These are phyloP conservation scores for Leishmania tropica DNA, from an alignment of 208 protist species.

Conservation along the genomic window DNA sequence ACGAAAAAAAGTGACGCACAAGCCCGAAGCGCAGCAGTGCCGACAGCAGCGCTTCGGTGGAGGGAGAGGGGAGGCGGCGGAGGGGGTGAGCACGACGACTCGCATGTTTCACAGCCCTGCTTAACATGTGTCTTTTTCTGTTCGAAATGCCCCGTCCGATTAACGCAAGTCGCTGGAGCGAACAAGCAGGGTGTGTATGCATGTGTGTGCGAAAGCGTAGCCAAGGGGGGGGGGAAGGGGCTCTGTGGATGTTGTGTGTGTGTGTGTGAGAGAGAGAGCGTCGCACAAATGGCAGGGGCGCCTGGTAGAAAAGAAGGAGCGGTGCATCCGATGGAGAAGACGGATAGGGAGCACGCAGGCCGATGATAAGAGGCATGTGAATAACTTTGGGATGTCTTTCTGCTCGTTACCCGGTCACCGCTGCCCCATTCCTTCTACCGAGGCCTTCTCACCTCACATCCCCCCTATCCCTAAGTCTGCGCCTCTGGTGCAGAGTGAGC, in stretches of 20 bases:
- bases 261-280: no score
- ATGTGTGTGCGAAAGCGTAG: not conserved
- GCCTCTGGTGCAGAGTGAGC: not conserved
- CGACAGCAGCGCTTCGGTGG: not conserved
- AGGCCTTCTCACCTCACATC: no score
- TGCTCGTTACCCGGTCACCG: not conserved
- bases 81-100: not conserved
- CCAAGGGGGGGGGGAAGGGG: no score
- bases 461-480: no score
- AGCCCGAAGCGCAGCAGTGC: not conserved
- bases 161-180: not conserved
- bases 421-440: not conserved
- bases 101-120: not conserved
- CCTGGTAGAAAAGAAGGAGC: no score
- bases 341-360: not conserved
- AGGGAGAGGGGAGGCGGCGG: not conserved
- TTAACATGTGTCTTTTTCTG: not conserved
- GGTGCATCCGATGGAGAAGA: not conserved
- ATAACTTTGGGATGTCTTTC: not conserved
- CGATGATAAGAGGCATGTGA: not conserved
- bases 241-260: not conserved
- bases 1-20: not conserved
- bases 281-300: no score
- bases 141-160: not conserved
- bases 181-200: not conserved